Evolutionary conservation across 164 flowering plant genomes (phyloP).

Genomic region (Buxus sempervirens): DNA sequence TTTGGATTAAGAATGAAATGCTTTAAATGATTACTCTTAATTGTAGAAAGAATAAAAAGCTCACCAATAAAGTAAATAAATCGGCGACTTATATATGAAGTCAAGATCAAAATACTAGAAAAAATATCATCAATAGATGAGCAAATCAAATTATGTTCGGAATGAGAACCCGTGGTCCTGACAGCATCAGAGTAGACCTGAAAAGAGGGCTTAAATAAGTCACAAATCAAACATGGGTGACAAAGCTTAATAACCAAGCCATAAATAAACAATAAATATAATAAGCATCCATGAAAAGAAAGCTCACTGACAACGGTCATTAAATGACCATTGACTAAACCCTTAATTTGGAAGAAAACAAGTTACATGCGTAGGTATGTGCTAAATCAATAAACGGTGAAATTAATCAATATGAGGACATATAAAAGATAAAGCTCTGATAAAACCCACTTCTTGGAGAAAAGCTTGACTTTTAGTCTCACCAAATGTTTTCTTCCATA

Average conservation of each 20-base stretch:
- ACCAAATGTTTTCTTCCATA: constrained; percentile 6
- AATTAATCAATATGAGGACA: background rate
- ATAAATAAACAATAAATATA: background rate
- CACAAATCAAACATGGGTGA: background rate
- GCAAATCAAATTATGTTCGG: constrained; percentile 21
- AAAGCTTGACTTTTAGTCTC: constrained; percentile 3
- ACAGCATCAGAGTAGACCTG: constrained; percentile 32
- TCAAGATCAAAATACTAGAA: constrained; percentile 39
- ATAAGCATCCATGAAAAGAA: background rate
- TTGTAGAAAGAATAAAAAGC: constrained; percentile 15
- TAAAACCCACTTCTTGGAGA: background rate
- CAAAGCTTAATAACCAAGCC: constrained; percentile 2
- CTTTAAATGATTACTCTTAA: background rate
- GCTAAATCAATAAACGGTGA: background rate
- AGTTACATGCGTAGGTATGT: background rate
- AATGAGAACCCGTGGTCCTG: constrained; percentile 18
- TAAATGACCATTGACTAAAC: background rate
- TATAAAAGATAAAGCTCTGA: background rate
- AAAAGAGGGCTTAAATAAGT: constrained; percentile 23
- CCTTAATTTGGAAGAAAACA: background rate
- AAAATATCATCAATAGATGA: constrained; percentile 51
- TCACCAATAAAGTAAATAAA: constrained; percentile 61
- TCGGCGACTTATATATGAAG: constrained; percentile 46
- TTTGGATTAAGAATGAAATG: background rate
- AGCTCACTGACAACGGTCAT: background rate